Evolutionary conservation across 169 alveolate genomes (phyloP), one percentile per base, ranked within the genome.

Genomic region (Plasmodium gaboni): DNA sequence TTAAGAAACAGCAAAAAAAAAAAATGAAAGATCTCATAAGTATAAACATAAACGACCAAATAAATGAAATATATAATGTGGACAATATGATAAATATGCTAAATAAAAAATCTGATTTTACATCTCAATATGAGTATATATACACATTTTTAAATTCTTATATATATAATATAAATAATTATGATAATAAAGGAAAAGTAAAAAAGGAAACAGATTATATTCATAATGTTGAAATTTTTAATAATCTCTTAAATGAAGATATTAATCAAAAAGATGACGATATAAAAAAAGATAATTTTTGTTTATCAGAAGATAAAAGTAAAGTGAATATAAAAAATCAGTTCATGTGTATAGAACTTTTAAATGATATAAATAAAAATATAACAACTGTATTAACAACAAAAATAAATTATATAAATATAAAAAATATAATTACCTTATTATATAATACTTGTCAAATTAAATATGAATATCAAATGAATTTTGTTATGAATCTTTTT

Each of bases 381-480:
- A 26, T 65, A 19, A 26, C 67, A 9, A 59, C 19, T 42, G 22
- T 57, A 15, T 65, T 78, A 44, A 44, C 19, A 78, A 9, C 63
- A 78, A 78, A 78, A 65, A 78, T 48, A 3, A 48, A 64, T 24
- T 78, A 78, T 57, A 28, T 78, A 64, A 78, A 65, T 64, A 10
- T 26, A 38, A 78, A 78, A n/a, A 51, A 63, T 55, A 9, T 78
- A 50, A 44, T 78, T 10, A 78, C 89, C 13, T 28, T 78, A 51
- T 12, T 78, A 22, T 78, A 78, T 78, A 78, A 78, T 46, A 78
- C 89, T 10, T 78, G 89, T 12, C 76, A 74, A 24, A 78, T 64
- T 7, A n/a, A 17, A 9, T n/a, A 24, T 7, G 78, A 67, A 26
- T 50, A 53, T 10, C 89, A 78, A 65, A 17, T 53, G 7, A 44